Evolutionary conservation across 192 early-diverging fungal species (phyloP).

Genomic region (Globomyces pollinis-pini): DNA sequence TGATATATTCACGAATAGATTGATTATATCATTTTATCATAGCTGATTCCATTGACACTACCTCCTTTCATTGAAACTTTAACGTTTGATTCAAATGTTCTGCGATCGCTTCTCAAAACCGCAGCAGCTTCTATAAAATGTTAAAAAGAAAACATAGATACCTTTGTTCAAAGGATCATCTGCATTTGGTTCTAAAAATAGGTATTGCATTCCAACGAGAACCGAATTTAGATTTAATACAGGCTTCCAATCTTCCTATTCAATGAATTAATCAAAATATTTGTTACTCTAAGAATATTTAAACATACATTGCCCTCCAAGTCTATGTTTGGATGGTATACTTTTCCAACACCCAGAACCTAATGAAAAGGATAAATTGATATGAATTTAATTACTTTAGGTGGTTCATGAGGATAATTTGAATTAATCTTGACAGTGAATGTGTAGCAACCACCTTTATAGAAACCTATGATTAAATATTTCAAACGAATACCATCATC

Average conservation of each 20-base stretch:
- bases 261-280: no score
- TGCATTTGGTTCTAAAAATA: conserved; percentile 91
- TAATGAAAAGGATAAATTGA: no score
- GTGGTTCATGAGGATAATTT: conserved; percentile 93
- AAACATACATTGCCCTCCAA: conserved; percentile 93
- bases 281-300: conserved; percentile 92
- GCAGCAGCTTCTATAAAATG: conserved; percentile 84
- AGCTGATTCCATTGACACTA: conserved; percentile 54
- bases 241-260: conserved; percentile 99
- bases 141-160: conserved; percentile 13
- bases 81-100: conserved; percentile 70
- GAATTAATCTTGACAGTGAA: conserved; percentile 77
- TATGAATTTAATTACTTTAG: conserved; percentile 42
- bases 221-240: conserved; percentile 90
- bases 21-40: no score
- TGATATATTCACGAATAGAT: no score
- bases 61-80: conserved; percentile 69
- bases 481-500: conserved; percentile 61
- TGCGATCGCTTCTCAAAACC: conserved; percentile 61
- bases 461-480: conserved; percentile 54
- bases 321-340: conserved; percentile 98
- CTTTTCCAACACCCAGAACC: conserved; percentile 81
- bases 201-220: conserved; percentile 82
- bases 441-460: conserved; percentile 71
- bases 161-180: conserved; percentile 97